phyloP scores from a whole-genome alignment of 164 flowering plant species.

The Aristolochia californica region DNA sequence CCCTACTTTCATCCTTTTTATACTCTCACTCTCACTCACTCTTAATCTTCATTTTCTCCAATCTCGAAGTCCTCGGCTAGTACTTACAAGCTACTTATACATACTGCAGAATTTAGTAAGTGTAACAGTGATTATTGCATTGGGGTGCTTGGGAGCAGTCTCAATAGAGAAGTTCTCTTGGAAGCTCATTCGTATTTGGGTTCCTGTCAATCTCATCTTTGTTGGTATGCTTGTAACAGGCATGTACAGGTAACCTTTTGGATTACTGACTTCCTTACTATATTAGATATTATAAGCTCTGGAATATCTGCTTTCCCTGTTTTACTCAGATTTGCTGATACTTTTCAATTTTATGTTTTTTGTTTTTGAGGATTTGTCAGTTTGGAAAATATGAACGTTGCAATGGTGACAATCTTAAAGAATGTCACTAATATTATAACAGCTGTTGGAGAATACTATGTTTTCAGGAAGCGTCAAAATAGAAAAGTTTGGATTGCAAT shows the following conservation, averaged over 20 bases:
- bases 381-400: constrained; percentile 69
- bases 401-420: constrained; percentile 90
- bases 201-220: constrained; percentile 77
- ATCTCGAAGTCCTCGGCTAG: not conserved
- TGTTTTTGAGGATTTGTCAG: constrained; percentile 20
- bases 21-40: not conserved
- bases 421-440: constrained; percentile 72
- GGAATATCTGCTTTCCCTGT: not conserved
- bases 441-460: constrained; percentile 62
- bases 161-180: constrained; percentile 54
- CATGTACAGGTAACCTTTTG: constrained; percentile 36
- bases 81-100: not conserved
- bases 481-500: constrained; percentile 82
- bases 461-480: constrained; percentile 59
- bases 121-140: constrained; percentile 30
- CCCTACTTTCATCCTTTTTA: not conserved
- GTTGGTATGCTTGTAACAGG: constrained; percentile 81
- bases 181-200: constrained; percentile 61
- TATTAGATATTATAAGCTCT: not conserved
- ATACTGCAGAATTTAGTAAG: constrained; percentile 57
- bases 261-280: not conserved
- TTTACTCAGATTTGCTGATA: not conserved
- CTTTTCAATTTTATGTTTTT: constrained; percentile 6
- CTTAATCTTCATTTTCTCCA: not conserved
- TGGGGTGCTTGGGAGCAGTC: constrained; percentile 36